A percentile compares a stretch with the other conserved stretches of the same genome.
Evolutionary conservation across 164 flowering plant species (phyloP).

Genomic region (Liquidambar formosana): DNA sequence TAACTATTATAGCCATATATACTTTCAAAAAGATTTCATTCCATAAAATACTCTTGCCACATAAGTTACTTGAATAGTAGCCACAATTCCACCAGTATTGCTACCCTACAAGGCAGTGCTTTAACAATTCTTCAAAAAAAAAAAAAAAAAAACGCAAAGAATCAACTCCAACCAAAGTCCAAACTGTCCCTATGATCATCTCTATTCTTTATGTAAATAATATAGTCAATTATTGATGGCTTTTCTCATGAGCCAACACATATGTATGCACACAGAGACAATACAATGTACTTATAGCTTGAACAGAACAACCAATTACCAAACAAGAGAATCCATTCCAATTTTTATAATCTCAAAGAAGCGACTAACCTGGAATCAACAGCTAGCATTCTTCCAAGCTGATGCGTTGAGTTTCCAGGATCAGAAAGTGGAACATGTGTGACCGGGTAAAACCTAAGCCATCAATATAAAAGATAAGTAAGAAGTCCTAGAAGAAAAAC

Average conservation of each 20-base stretch:
- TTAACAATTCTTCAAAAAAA: too few species aligned
- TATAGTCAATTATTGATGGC: neutral
- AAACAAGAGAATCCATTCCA: slow-evolving; percentile 3
- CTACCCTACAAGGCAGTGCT: too few species aligned
- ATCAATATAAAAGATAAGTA: slow-evolving; percentile 10
- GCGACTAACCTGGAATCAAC: slow-evolving; percentile 68
- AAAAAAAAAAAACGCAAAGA: too few species aligned
- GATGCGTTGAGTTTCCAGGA: slow-evolving; percentile 83
- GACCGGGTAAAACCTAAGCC: slow-evolving; percentile 72
- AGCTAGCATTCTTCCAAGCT: slow-evolving; percentile 85
- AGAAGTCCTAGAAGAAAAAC: neutral
- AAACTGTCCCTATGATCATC: too few species aligned
- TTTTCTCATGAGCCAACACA: neutral
- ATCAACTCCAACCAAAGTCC: too few species aligned
- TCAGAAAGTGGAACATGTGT: slow-evolving; percentile 71
- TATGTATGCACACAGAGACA: neutral
- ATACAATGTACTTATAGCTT: neutral
- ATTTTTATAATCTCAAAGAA: slow-evolving; percentile 1
- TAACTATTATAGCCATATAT: too few species aligned
- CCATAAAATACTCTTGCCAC: too few species aligned
- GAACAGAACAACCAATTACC: neutral
- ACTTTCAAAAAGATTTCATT: too few species aligned
- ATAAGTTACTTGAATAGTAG: too few species aligned
- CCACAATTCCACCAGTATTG: too few species aligned
- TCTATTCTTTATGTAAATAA: too few species aligned